Base-by-base conservation (phyloP, 495 filamentous ascomycete species). In the Lindgomyces ingoldianus region DNA sequence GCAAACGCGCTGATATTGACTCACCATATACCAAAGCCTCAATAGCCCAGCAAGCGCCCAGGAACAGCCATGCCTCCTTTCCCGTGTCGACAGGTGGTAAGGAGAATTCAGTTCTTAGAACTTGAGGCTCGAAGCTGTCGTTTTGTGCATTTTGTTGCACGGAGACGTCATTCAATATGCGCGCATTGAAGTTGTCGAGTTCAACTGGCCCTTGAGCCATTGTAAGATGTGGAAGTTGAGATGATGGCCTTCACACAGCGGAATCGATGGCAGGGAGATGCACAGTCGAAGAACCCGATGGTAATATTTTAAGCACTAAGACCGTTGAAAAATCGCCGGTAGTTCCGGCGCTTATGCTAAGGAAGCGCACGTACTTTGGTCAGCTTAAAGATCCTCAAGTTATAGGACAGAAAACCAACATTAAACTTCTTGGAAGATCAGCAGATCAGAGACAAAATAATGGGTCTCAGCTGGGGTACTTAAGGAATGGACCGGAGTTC, bases 11-110 rank as follows among this genome's bases (percentile, higher is more conserved):
- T 27, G 6, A 4, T 4, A 46, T 4, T 12, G 29, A 70, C 75
- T 65, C 70, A 85, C 85, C 86, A 85, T 84, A 89, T 24, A 86
- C 75, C 16, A 88, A 70, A 19, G 76, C 81, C 67, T 90, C 86
- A 36, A 89, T 74, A 46, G 82, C 70, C 70, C 88, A 88, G 65
- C 81, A 80, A 2, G 81, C 84, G 1, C 77, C 76, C 1, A 90
- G 76, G 61, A 87, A 87, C 0, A 87, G 75, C 82, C 83, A 90
- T 16, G 87, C 86, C 25, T 83, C 74, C 50, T 77, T 82, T 6
- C 86, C 87, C 26, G 78, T 70, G 69, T 89, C 87, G 9, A 73
- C 81, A 0, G 78, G 80, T 4, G 85, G 85, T 18, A 88, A 74
- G 29, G 76, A 74, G 58, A 74, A 75, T 52, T 73, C 72, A 24